Evolutionary conservation across 306 rosid genomes (phyloP), one percentile per base, ranked within the genome.

Genomic region (Erythrophleum fordii): DNA sequence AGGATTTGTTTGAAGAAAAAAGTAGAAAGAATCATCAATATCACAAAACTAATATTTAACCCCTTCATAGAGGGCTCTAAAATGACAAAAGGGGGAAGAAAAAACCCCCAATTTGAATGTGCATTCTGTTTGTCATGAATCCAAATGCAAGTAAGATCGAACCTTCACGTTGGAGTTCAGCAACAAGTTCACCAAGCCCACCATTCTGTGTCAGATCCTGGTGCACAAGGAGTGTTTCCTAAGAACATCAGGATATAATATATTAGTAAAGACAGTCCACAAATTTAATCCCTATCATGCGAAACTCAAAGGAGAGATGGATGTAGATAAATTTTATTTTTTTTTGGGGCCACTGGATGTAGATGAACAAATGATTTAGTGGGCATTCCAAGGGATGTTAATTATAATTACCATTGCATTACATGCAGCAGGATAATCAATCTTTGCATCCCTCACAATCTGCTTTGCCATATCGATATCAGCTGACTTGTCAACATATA

Each of bases 161-260:
- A 93, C 97, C 99, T 93, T 84, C 89, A 5, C 61, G 73, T 72
- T 73, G 87, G 67, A 95, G 97, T 84, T 87, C 94, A 37, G 78
- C 68, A 23, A 93, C 28, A 71, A 93, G 88, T 73, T 83, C 82
- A 55, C 80, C 68, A 49, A 95, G 85, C 39, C 78, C 87, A 53
- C 92, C 92, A 58, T 84, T 85, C 41, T 20, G 56, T 29, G 85
- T 29, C 76, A 93, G 82, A 73, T 90, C 93, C 83, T 91, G 88
- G 89, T 95, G 99, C 29, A 95, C 89, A 28, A 95, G 91, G 64
- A 95, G 97, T 59, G 97, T 93, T 89, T 95, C 95, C 98, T 93
- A 81, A 59, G 72, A 83, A 75, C 31, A 83, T 45, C 42, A 68
- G 23, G 72, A 67, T 61, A 83, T 25, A 84, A 75, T 61, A 59